Evolutionary conservation across 768 basidiomycete genomes (phyloP).

Genomic region (Rhizopogon vulgaris): DNA sequence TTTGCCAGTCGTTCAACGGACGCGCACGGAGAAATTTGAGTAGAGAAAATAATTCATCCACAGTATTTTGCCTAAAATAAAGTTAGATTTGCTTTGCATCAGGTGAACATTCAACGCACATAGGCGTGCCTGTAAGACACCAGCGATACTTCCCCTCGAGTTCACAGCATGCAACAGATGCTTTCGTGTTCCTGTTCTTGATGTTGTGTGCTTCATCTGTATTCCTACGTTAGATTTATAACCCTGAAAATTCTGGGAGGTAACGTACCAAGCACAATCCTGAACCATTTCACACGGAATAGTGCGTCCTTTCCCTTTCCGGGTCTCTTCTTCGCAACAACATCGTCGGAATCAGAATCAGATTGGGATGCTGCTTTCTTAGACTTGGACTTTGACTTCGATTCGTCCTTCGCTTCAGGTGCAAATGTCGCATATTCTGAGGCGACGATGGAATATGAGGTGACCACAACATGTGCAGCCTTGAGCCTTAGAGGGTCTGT

Average conservation of each 20-base stretch:
- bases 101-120: conserved; percentile 33
- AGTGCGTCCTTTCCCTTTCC: conserved; percentile 52
- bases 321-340: conserved; percentile 32
- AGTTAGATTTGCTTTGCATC: conserved; percentile 22
- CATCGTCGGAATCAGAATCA: conserved; percentile 30
- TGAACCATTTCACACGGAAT: conserved; percentile 76
- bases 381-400: conserved; percentile 37
- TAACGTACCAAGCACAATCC: conserved; percentile 72
- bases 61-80: conserved; percentile 69
- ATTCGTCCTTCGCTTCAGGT: conserved; percentile 49
- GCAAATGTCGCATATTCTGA: conserved; percentile 64
- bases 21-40: conserved; percentile 83
- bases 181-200: conserved; percentile 79
- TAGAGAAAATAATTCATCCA: conserved; percentile 85
- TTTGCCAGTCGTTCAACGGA: conserved; percentile 74
- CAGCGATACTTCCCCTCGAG: conserved; percentile 78
- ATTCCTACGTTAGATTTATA: background rate
- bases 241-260: background rate
- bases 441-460: conserved; percentile 80
- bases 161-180: conserved; percentile 70
- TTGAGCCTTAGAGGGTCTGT: conserved; percentile 51
- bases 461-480: conserved; percentile 69
- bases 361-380: conserved; percentile 22
- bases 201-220: conserved; percentile 94
- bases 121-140: conserved; percentile 83